Evolutionary conservation across 139 green algal genomes (phyloP).

Genomic region (Chlorella vulgaris): DNA sequence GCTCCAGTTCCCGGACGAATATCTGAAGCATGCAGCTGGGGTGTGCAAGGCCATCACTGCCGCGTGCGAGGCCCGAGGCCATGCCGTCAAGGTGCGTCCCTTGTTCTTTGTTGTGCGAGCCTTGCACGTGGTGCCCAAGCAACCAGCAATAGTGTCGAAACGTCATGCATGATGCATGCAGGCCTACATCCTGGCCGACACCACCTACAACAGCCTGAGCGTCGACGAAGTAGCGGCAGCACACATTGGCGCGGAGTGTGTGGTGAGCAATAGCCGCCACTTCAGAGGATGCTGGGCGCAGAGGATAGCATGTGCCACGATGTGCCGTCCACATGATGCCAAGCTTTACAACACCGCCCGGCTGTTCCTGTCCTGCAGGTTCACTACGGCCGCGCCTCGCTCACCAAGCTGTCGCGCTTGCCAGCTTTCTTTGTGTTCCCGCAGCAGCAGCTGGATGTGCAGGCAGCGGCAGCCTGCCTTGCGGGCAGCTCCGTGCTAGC

Average conservation of each 20-base stretch:
- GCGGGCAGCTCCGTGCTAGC: conserved; percentile 10
- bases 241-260: conserved; percentile 76
- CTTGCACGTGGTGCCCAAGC: no score
- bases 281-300: no score
- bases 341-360: no score
- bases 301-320: no score
- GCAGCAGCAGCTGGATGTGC: conserved; percentile 26
- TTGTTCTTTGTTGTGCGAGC: no score
- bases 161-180: conserved; percentile 36
- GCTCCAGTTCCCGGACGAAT: conserved; percentile 79
- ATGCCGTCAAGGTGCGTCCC: conserved; percentile 29
- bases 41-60: conserved; percentile 48
- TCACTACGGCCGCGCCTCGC: conserved; percentile 90
- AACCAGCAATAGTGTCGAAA: neutral
- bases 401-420: conserved; percentile 67
- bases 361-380: conserved; percentile 62
- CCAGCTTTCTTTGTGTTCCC: conserved; percentile 88
- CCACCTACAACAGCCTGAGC: conserved; percentile 79
- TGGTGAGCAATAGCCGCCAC: conserved; percentile 52
- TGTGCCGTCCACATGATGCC: no score
- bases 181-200: conserved; percentile 83
- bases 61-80: conserved; percentile 1
- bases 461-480: neutral
- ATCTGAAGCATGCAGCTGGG: conserved; percentile 49
- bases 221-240: conserved; percentile 85